A percentile compares a stretch with the other conserved stretches of the same genome.
These are phyloP conservation scores for Fusarium staphyleae DNA, from an alignment of 2,329 filamentous ascomycete genomes.

Conservation along the genomic window DNA sequence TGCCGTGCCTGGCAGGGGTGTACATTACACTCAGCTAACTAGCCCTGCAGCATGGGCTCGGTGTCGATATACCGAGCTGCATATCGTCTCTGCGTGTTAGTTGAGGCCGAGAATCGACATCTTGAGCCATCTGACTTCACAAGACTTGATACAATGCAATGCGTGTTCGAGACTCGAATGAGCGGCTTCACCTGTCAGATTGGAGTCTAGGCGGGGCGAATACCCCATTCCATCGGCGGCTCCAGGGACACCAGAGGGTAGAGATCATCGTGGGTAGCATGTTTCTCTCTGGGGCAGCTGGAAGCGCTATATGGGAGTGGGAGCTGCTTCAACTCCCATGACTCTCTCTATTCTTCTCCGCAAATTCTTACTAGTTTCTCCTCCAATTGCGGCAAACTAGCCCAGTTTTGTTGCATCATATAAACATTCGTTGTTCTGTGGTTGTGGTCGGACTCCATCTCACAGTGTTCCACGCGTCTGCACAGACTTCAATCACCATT, in stretches of 20 bases:
- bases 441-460: too few relatives aligned
- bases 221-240: background rate
- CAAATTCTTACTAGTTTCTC: background rate
- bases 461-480: too few relatives aligned
- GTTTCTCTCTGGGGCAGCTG: background rate
- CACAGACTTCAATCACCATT: background rate
- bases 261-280: background rate
- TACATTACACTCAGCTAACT: too few relatives aligned
- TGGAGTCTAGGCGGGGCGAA: background rate
- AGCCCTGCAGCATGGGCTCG: conserved; percentile 1
- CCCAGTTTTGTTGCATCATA: background rate
- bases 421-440: background rate
- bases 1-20: background rate
- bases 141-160: background rate
- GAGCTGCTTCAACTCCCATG: background rate
- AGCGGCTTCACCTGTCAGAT: background rate
- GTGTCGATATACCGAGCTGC: conserved; percentile 18
- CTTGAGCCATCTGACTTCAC: background rate
- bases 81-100: background rate
- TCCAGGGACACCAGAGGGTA: background rate
- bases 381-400: background rate
- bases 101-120: conserved; percentile 5
- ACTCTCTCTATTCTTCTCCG: background rate
- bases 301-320: too few relatives aligned
- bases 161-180: background rate